Evolutionary conservation across 2,329 filamentous ascomycete species (phyloP).

Genomic region (Colletotrichum kahawae): DNA sequence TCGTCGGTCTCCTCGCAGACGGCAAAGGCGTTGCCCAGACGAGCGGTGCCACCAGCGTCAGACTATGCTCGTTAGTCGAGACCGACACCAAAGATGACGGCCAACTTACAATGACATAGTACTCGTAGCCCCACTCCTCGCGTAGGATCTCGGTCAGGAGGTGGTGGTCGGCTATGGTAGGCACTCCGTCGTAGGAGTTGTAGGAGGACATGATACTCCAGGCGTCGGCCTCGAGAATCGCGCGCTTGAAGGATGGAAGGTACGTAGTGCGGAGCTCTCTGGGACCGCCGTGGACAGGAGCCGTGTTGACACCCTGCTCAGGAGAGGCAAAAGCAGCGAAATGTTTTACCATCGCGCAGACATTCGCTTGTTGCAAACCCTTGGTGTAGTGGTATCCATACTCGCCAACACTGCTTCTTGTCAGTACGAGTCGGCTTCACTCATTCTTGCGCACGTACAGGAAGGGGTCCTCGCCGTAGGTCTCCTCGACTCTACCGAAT

Average conservation of each 20-base stretch:
- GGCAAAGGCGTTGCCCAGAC: constrained; percentile 67
- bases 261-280: constrained; percentile 60
- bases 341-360: constrained; percentile 79
- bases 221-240: constrained; percentile 73
- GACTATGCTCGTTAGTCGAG: constrained; percentile 22
- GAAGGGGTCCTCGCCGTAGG: constrained; percentile 71
- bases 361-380: no score
- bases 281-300: constrained; percentile 58
- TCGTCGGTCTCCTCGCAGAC: constrained; percentile 69
- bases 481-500: constrained; percentile 77
- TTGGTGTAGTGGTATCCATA: constrained; percentile 63
- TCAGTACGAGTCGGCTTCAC: not conserved
- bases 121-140: constrained; percentile 75
- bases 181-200: constrained; percentile 75
- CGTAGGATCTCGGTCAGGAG: constrained; percentile 72
- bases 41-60: constrained; percentile 74
- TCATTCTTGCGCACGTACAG: constrained; percentile 41
- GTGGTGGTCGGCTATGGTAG: constrained; percentile 68
- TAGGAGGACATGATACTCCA: constrained; percentile 77
- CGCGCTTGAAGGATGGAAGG: constrained; percentile 67
- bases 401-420: constrained; percentile 57
- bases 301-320: constrained; percentile 76
- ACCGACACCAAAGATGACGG: fast-evolving
- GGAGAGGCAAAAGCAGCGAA: constrained; percentile 73
- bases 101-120: constrained; percentile 55